A percentile compares a stretch with the other conserved stretches of the same genome.
phyloP scores from a whole-genome alignment of 2,329 filamentous ascomycete genomes.

The Lizonia empirigonia region DNA sequence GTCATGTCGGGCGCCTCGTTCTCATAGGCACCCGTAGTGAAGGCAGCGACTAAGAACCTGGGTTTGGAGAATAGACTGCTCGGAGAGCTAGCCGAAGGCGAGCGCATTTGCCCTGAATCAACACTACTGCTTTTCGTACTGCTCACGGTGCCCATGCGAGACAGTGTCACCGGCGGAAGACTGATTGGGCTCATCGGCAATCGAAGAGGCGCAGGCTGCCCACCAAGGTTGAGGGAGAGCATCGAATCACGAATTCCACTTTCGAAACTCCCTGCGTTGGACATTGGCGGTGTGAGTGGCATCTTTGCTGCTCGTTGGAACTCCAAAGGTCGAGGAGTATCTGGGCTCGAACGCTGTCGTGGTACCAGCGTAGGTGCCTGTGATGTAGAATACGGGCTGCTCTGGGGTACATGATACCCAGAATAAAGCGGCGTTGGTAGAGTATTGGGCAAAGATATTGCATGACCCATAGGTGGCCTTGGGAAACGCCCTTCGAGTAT shows the following conservation, averaged over 20 bases:
- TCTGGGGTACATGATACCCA: not conserved
- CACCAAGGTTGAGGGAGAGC: constrained; percentile 15
- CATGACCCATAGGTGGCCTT: not conserved
- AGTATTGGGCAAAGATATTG: constrained; percentile 2
- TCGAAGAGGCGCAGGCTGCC: constrained; percentile 3
- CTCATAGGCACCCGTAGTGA: constrained; percentile 14
- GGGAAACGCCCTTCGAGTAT: constrained; percentile 2
- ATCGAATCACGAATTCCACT: constrained; percentile 20
- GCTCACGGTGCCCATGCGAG: constrained; percentile 18
- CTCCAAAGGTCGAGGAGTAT: constrained; percentile 18
- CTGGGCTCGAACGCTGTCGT: not conserved
- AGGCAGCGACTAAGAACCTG: constrained; percentile 19
- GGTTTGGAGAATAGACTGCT: constrained; percentile 15
- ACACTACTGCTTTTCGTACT: constrained; percentile 16
- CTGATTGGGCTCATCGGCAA: constrained; percentile 5
- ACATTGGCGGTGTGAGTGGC: constrained; percentile 24
- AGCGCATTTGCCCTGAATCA: constrained; percentile 3
- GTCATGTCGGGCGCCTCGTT: constrained; percentile 19
- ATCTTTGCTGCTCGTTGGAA: constrained; percentile 14
- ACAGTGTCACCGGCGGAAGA: constrained; percentile 11
- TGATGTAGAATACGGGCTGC: not conserved
- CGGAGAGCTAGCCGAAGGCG: constrained; percentile 2
- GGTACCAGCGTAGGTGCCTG: not conserved
- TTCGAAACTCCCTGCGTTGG: constrained; percentile 17
- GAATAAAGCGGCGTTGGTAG: not conserved